Evolutionary conservation across 768 basidiomycete genomes (phyloP).

Genomic region (Infundibulicybe gibba): DNA sequence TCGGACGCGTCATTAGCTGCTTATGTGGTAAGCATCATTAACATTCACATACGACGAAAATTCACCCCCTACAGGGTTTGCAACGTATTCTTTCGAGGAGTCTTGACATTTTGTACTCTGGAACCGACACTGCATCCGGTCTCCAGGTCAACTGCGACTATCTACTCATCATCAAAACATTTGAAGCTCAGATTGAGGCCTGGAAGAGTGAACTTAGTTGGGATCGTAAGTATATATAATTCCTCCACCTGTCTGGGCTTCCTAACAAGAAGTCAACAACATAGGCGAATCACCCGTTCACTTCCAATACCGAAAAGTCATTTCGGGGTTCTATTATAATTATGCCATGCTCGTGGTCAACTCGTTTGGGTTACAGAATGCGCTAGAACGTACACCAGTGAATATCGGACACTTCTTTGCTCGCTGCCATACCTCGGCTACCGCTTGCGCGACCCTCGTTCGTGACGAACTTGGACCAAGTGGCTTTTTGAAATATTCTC

Average conservation of each 20-base stretch:
- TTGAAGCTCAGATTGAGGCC: constrained; percentile 71
- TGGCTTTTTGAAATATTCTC: constrained; percentile 78
- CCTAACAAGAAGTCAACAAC: neutral
- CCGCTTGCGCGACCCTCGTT: constrained; percentile 65
- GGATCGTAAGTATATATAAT: constrained; percentile 21
- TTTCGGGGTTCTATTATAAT: constrained; percentile 75
- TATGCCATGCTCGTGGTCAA: constrained; percentile 88
- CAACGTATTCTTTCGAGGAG: constrained; percentile 88
- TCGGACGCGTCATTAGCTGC: constrained; percentile 69
- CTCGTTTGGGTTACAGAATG: constrained; percentile 95
- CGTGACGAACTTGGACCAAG: constrained; percentile 76
- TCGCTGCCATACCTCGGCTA: constrained; percentile 71
- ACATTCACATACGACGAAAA: neutral
- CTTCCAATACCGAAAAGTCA: constrained; percentile 43
- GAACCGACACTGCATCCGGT: constrained; percentile 75
- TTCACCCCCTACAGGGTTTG: constrained; percentile 50
- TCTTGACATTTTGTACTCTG: constrained; percentile 87
- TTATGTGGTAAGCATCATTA: constrained; percentile 59
- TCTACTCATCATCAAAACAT: constrained; percentile 75
- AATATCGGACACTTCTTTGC: constrained; percentile 85
- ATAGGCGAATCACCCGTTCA: constrained; percentile 21
- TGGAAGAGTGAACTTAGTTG: constrained; percentile 27
- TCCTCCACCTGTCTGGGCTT: neutral
- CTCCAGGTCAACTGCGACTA: constrained; percentile 85
- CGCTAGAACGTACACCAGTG: constrained; percentile 72